Base-by-base conservation (phyloP, 768 basidiomycete species). In the Porpolomopsis calyptriformis region DNA sequence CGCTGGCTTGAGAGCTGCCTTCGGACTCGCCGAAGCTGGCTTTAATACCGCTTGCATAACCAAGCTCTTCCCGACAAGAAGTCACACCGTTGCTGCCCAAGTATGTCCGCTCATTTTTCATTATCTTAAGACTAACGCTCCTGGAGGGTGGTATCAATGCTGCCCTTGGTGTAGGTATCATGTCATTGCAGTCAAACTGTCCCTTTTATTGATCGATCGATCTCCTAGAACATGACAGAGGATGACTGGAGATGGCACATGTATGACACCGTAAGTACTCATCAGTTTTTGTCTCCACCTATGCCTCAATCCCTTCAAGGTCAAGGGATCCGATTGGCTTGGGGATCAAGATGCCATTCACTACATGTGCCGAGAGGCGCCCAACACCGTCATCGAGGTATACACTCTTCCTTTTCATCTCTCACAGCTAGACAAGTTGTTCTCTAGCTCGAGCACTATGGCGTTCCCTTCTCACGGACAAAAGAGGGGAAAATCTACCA, bases 191-290 rank as follows among this genome's bases (percentile, higher is more conserved):
- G 26, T 34, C 19, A 6, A 35, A 35, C 38, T 45, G 24, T 18
- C 22, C 39, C 22, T 49, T 2, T 51, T 55, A 43, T 18, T 52
- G 16, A 40, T 31, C 43, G 19, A 36, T 26, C 36, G 19, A 9
- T 33, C 18, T 47, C 45, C 27, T 60, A 90, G 82, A 96, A 97
- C 70, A 93, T 98, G 92, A 96, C 92, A 3, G 96, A 99, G 68
- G 96, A 98, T 59, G 92, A 98, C 63, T 98, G 93, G 92, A 72
- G 92, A 66, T 96, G 92, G 93, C 93, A 96, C 61, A 96, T 94
- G 91, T 94, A 91, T 59, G 89, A 90, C 60, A 91, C 88, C 43
- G 89, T 89, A 62, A 27, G 18, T 37, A 26, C 39, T 46, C 37
- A 35, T 36, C 35, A 33, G 25, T 19, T n/a, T 24, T 29, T 33